Percentiles rank a stretch among this genome's conserved stretches.
Conservation (phyloP, 2,329 filamentous ascomycete species). For the Cladosporium cucumerinum region DNA sequence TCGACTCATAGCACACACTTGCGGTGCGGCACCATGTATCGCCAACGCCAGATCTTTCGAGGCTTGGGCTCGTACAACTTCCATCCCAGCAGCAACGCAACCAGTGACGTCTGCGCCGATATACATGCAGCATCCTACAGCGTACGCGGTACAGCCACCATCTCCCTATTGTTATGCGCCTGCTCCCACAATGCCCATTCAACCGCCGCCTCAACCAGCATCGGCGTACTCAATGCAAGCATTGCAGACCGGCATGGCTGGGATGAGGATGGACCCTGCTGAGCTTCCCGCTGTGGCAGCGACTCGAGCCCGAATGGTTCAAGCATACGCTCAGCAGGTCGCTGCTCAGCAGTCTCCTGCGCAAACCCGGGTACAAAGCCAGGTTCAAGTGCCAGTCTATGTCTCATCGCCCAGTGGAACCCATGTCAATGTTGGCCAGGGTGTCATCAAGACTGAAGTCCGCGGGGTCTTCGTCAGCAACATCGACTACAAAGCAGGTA, state of each 20-base stretch:
- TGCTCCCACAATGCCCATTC: background rate
- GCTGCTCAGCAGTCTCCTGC: background rate
- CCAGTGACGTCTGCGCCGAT: background rate
- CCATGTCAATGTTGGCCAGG: constrained; percentile 27
- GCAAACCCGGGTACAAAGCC: background rate
- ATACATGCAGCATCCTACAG: background rate
- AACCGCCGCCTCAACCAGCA: background rate
- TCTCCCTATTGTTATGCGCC: background rate
- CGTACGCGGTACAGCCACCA: background rate
- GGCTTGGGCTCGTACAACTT: background rate
- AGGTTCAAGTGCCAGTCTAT: constrained; percentile 18
- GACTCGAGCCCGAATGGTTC: background rate
- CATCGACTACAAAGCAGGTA: constrained; percentile 29
- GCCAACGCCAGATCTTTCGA: background rate
- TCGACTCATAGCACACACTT: constrained; percentile 1
- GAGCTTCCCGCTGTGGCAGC: background rate
- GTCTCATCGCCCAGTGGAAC: constrained; percentile 23
- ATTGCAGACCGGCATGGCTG: constrained; percentile 1
- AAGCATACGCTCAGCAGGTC: background rate
- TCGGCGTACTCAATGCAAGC: constrained; percentile 5
- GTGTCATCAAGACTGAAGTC: constrained; percentile 25
- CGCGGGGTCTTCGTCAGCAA: constrained; percentile 31
- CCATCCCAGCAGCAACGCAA: background rate
- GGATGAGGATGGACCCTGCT: background rate
- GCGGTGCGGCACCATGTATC: background rate